Evolutionary conservation across 441 rosid species (phyloP).

Genomic region (Aleurites moluccanus): DNA sequence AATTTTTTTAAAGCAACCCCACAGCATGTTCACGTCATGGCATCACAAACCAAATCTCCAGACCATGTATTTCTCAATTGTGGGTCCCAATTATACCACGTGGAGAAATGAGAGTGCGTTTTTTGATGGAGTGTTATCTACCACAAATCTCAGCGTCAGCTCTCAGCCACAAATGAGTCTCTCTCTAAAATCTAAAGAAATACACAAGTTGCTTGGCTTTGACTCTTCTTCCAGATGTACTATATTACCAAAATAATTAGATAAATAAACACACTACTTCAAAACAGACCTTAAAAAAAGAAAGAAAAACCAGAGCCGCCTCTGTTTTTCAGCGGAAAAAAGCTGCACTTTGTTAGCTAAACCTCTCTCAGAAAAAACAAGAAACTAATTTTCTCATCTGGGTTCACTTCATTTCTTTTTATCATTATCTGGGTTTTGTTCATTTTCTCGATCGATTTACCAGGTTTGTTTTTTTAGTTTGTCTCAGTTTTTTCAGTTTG

Average conservation of each 20-base stretch:
- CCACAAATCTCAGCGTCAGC: conserved; percentile 38
- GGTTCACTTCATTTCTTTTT: background rate
- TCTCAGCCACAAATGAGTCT: conserved; percentile 40
- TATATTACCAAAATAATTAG: background rate
- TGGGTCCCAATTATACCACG: conserved; percentile 32
- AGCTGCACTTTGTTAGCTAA: background rate
- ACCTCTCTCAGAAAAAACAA: too few species aligned
- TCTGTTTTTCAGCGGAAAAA: conserved; percentile 2
- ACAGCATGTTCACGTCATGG: background rate
- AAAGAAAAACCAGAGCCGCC: conserved; percentile 17
- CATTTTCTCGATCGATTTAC: conserved; percentile 7
- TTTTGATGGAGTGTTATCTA: conserved; percentile 43
- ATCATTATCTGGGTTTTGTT: conserved; percentile 20
- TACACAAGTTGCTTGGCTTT: background rate
- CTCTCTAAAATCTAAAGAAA: too few species aligned
- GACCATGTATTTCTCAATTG: background rate
- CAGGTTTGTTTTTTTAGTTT: conserved; percentile 4
- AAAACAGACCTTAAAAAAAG: background rate
- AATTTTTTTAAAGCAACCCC: background rate
- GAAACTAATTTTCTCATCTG: too few species aligned
- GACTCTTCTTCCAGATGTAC: background rate
- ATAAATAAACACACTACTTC: background rate
- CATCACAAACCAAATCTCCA: background rate
- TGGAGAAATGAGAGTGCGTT: conserved; percentile 29
- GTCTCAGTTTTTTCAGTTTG: too few species aligned